Conservation (phyloP, 2,329 filamentous ascomycete species). For the Paracoccidioides lutzii region DNA sequence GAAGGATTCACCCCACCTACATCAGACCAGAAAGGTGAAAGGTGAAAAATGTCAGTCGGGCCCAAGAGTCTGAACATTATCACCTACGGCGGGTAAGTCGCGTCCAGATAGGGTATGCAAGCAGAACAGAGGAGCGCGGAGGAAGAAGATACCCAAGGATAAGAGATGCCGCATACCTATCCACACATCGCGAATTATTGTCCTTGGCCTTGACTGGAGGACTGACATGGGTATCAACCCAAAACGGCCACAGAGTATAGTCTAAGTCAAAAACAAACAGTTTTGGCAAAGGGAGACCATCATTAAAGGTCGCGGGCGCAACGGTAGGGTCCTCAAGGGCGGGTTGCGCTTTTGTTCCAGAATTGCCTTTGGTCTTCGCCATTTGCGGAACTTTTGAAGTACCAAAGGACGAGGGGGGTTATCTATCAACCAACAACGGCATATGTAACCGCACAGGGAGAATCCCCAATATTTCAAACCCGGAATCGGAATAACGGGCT, state of each 20-base stretch:
- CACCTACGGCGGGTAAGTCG: background rate
- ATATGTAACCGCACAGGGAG: background rate
- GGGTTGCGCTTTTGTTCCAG: slow-evolving; percentile 4
- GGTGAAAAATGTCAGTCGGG: background rate
- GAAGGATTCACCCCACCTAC: slow-evolving; percentile 50
- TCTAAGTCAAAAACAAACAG: slow-evolving; percentile 90
- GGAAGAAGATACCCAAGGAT: background rate
- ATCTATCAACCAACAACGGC: background rate
- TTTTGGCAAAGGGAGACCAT: slow-evolving; percentile 60
- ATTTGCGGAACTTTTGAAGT: background rate
- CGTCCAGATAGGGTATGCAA: background rate
- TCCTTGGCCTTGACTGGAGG: slow-evolving; percentile 56
- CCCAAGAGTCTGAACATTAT: background rate
- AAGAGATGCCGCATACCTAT: slow-evolving; percentile 22
- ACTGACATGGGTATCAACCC: slow-evolving; percentile 86
- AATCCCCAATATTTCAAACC: background rate
- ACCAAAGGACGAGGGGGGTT: no score
- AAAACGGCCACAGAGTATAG: slow-evolving; percentile 98
- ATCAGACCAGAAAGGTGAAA: slow-evolving; percentile 1
- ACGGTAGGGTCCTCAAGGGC: slow-evolving; percentile 12
- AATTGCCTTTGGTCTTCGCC: slow-evolving; percentile 4
- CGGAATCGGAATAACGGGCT: no score
- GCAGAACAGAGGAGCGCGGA: background rate
- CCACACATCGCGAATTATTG: slow-evolving; percentile 33
- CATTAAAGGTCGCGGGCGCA: slow-evolving; percentile 45